Percentiles rank a stretch among this genome's conserved stretches.
Evolutionary conservation across 805 yeast species (phyloP).

Genomic region (Cyberlindnera bimundalis): DNA sequence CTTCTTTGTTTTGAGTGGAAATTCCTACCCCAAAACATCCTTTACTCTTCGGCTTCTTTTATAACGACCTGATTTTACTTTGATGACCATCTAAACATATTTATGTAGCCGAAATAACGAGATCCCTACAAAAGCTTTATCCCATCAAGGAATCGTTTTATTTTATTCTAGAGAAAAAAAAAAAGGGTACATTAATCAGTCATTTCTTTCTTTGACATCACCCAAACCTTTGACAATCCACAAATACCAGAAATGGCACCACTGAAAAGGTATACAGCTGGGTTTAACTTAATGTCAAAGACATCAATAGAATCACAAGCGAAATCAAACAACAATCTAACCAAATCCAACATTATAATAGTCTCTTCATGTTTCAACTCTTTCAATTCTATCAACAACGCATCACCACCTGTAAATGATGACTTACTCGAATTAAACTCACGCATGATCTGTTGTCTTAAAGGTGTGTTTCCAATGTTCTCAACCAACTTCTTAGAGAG

Average conservation of each 20-base stretch:
- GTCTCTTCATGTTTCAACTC: slow-evolving; percentile 34
- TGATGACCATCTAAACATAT: too few relatives aligned
- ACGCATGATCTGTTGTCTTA: slow-evolving; percentile 29
- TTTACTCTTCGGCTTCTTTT: too few relatives aligned
- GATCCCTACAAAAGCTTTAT: too few relatives aligned
- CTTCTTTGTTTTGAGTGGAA: too few relatives aligned
- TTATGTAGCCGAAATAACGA: too few relatives aligned
- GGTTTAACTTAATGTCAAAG: slow-evolving; percentile 34
- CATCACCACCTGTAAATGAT: slow-evolving; percentile 12
- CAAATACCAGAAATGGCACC: slow-evolving; percentile 25
- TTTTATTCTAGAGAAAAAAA: too few relatives aligned
- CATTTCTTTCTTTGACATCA: slow-evolving; percentile 19
- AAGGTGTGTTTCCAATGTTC: slow-evolving; percentile 25
- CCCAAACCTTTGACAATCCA: slow-evolving; percentile 28
- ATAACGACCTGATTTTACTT: too few relatives aligned
- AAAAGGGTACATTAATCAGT: not conserved
- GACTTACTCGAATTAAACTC: slow-evolving; percentile 28
- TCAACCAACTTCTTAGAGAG: slow-evolving; percentile 38
- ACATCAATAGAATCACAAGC: slow-evolving; percentile 45
- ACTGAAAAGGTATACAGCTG: slow-evolving; percentile 20
- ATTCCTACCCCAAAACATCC: too few relatives aligned
- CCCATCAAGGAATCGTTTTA: not conserved
- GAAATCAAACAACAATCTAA: slow-evolving; percentile 43
- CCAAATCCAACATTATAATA: slow-evolving; percentile 37
- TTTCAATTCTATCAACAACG: slow-evolving; percentile 27